phyloP scores from a whole-genome alignment of 306 rosid genomes.

The Castanea crenata region DNA sequence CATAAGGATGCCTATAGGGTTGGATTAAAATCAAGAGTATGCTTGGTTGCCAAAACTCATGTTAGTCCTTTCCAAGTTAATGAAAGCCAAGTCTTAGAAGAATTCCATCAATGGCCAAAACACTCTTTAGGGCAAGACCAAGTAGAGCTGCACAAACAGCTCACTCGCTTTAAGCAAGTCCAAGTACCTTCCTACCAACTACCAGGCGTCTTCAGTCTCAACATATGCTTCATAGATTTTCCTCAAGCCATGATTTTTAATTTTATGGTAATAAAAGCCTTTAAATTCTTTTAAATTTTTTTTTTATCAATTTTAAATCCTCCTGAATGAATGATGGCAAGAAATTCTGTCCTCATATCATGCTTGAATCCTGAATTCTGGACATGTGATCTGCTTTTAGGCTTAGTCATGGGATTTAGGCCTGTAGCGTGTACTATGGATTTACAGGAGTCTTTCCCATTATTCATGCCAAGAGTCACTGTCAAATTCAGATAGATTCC shows the following conservation, averaged over 20 bases:
- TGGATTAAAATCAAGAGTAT: background rate
- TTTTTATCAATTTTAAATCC: background rate
- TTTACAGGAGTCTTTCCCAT: background rate
- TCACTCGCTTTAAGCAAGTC: background rate
- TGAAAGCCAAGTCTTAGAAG: background rate
- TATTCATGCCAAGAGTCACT: background rate
- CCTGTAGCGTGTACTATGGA: background rate
- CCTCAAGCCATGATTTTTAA: background rate
- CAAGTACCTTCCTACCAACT: background rate
- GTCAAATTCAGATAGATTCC: background rate
- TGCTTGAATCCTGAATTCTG: background rate
- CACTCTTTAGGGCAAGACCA: background rate
- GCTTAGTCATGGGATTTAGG: background rate
- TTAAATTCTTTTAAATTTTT: too few relatives aligned
- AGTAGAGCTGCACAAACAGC: background rate
- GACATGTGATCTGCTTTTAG: background rate
- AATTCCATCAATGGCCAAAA: background rate
- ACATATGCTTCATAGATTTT: background rate
- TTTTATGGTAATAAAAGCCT: background rate
- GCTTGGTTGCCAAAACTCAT: background rate
- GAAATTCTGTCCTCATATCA: background rate
- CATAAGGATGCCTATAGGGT: background rate
- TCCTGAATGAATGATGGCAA: background rate
- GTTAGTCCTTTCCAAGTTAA: background rate
- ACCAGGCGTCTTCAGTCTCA: background rate